Percentiles rank a stretch among this genome's conserved stretches.
Conservation (phyloP, 352 stramenopile species). For the Blastocystis sp. region DNA sequence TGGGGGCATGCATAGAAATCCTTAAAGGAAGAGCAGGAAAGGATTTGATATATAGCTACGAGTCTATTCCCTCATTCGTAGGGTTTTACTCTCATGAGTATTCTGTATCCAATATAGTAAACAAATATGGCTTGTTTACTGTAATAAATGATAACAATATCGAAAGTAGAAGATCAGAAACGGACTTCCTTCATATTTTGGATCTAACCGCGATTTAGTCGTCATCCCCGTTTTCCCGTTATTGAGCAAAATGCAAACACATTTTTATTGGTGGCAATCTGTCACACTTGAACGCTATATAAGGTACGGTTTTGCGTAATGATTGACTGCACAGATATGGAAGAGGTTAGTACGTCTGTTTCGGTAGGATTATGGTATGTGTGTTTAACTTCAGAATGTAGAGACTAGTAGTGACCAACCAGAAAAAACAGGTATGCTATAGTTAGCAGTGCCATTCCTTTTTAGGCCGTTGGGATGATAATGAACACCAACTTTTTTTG, state of each 20-base stretch:
- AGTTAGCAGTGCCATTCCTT: not conserved
- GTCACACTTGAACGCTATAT: not conserved
- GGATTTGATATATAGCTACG: too few relatives aligned
- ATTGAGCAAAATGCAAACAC: not conserved
- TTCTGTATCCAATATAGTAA: too few relatives aligned
- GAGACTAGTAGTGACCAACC: not conserved
- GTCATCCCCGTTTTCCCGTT: not conserved
- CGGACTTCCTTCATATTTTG: too few relatives aligned
- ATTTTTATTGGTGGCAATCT: not conserved
- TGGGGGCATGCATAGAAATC: too few relatives aligned
- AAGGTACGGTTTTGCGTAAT: not conserved
- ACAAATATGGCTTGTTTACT: too few relatives aligned
- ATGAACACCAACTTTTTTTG: slow-evolving; percentile 78
- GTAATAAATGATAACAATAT: too few relatives aligned
- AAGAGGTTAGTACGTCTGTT: not conserved
- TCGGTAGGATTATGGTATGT: not conserved
- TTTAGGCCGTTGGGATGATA: slow-evolving; percentile 76
- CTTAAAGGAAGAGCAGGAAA: too few relatives aligned
- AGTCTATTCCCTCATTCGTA: too few relatives aligned
- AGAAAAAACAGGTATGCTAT: slow-evolving; percentile 1
- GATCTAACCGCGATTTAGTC: too few relatives aligned
- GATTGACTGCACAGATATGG: not conserved
- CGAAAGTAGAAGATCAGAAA: too few relatives aligned
- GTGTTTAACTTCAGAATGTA: not conserved
- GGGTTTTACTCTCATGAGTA: too few relatives aligned